A percentile compares a stretch with the other conserved stretches of the same genome.
Conservation (phyloP, 176 grass and related monocot species). For the Thalia dealbata region DNA sequence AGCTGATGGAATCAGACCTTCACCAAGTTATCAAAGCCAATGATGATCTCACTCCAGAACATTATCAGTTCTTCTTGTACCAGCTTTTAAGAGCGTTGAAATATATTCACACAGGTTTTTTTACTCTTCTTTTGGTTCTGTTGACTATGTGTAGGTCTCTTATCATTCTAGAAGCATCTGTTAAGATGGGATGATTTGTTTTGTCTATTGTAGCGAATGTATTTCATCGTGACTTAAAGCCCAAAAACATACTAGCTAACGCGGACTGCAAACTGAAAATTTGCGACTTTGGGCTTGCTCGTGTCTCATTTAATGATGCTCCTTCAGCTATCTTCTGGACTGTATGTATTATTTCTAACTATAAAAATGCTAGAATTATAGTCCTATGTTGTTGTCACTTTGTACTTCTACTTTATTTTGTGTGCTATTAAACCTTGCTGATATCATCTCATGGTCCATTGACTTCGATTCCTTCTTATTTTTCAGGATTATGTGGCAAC, state of each 20-base stretch:
- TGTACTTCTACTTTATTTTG: background rate
- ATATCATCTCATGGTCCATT: background rate
- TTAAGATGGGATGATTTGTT: background rate
- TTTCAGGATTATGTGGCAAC: slow-evolving; percentile 17
- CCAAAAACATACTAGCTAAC: slow-evolving; percentile 15
- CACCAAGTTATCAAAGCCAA: slow-evolving; percentile 25
- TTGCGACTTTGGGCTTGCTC: slow-evolving; percentile 16
- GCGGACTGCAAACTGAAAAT: slow-evolving; percentile 15
- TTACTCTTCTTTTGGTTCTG: background rate
- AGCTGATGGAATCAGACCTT: slow-evolving; percentile 20
- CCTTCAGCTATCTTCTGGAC: slow-evolving; percentile 17
- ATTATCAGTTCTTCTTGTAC: slow-evolving; percentile 25
- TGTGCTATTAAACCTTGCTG: background rate
- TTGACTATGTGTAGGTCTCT: background rate
- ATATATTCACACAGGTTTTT: slow-evolving; percentile 19
- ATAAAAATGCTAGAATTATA: background rate
- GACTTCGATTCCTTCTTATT: background rate
- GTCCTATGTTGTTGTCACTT: background rate
- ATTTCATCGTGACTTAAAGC: slow-evolving; percentile 14
- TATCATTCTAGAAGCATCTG: background rate
- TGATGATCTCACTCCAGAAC: slow-evolving; percentile 24
- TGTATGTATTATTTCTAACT: background rate
- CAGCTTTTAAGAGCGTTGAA: slow-evolving; percentile 18
- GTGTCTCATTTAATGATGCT: slow-evolving; percentile 13
- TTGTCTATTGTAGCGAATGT: slow-evolving; percentile 10